A percentile compares a stretch with the other conserved stretches of the same genome.
phyloP scores from a whole-genome alignment of 768 basidiomycete species.

The Macrolepiota fuliginosa region DNA sequence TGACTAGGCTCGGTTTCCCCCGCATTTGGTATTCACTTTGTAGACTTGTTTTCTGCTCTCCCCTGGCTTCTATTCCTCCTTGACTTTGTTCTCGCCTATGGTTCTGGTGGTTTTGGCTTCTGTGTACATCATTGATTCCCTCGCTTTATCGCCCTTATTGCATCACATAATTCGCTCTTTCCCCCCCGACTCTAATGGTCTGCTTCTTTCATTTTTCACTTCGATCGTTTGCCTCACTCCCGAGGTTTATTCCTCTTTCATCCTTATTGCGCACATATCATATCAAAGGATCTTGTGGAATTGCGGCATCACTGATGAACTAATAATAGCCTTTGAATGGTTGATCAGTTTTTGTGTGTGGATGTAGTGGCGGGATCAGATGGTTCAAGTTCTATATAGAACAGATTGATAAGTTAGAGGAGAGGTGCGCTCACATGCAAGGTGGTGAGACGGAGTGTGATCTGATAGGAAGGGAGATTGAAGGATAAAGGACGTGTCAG shows the following conservation, averaged over 20 bases:
- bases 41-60: slow-evolving; percentile 11
- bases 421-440: background rate
- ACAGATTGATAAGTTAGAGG: slow-evolving; percentile 2
- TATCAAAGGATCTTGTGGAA: slow-evolving; percentile 14
- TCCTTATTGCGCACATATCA: slow-evolving; percentile 8
- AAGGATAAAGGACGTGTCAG: slow-evolving; percentile 16
- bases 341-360: background rate
- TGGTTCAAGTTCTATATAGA: slow-evolving; percentile 9
- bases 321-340: slow-evolving; percentile 9
- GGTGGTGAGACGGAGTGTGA: slow-evolving; percentile 7
- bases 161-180: slow-evolving; percentile 11
- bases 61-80: background rate
- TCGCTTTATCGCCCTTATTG: slow-evolving; percentile 13
- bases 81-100: background rate
- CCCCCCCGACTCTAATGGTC: background rate
- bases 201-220: slow-evolving; percentile 10
- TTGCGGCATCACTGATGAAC: slow-evolving; percentile 5
- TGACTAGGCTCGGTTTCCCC: slow-evolving; percentile 8
- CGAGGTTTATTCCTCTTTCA: slow-evolving; percentile 9
- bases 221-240: background rate
- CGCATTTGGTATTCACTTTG: slow-evolving; percentile 13
- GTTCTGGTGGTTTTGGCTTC: slow-evolving; percentile 12
- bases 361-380: slow-evolving; percentile 7
- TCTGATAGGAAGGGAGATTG: slow-evolving; percentile 15
- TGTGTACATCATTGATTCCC: slow-evolving; percentile 13